Evolutionary conservation across 345 rosid genomes (phyloP).

Genomic region (Boechera stricta): DNA sequence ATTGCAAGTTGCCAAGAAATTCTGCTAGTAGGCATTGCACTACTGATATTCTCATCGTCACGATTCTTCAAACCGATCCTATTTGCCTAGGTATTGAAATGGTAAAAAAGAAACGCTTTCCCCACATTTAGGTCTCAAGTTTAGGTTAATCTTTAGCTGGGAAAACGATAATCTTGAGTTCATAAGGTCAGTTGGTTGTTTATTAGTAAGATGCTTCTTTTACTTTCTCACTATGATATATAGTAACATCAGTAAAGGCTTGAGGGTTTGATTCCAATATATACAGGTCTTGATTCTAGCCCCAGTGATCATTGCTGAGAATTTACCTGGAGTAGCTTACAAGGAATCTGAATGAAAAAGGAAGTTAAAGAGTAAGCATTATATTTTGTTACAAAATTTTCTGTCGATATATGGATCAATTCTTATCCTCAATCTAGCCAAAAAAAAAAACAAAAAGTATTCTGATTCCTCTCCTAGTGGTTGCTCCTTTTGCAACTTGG

Average conservation of each 20-base stretch:
- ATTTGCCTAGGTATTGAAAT: constrained; percentile 18
- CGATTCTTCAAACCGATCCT: constrained; percentile 15
- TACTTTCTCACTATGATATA: not conserved
- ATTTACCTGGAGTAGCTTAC: constrained; percentile 52
- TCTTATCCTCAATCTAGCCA: constrained; percentile 49
- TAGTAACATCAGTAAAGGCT: constrained; percentile 31
- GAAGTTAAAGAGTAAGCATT: constrained; percentile 36
- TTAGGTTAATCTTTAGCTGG: not conserved
- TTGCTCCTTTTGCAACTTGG: constrained; percentile 55
- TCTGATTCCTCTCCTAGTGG: constrained; percentile 53
- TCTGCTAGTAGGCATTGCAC: constrained; percentile 48
- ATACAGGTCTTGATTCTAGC: constrained; percentile 46
- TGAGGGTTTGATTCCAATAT: constrained; percentile 35
- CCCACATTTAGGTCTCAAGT: constrained; percentile 1
- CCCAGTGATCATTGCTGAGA: constrained; percentile 69
- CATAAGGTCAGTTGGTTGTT: too few relatives aligned
- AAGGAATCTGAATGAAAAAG: constrained; percentile 35
- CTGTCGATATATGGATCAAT: constrained; percentile 44
- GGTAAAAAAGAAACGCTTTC: not conserved
- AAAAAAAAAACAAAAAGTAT: constrained; percentile 36
- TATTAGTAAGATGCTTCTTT: not conserved
- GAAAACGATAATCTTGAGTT: too few relatives aligned
- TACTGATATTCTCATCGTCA: constrained; percentile 41
- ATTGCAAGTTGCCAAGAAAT: constrained; percentile 62
- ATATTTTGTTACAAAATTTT: constrained; percentile 31